Conservation (phyloP, 345 rosid species). For the Stellera chamaejasme region DNA sequence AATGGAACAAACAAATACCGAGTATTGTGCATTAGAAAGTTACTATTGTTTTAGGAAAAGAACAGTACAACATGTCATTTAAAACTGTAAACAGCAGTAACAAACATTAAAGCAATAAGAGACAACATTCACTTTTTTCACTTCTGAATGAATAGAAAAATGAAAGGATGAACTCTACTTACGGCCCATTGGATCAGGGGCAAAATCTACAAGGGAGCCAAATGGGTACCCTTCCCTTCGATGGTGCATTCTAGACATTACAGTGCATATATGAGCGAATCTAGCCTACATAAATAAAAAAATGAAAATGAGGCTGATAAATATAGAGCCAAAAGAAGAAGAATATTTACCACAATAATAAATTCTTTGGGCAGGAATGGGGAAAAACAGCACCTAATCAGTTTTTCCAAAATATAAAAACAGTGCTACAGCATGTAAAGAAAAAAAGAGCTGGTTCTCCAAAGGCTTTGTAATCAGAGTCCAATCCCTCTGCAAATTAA, state of each 20-base stretch:
- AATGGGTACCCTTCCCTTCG: conserved; percentile 95
- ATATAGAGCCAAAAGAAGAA: not conserved
- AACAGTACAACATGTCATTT: too few species aligned
- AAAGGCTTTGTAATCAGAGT: too few species aligned
- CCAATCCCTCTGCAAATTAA: too few species aligned
- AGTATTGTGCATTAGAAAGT: not conserved
- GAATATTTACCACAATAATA: not conserved
- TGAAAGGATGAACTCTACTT: conserved; percentile 24
- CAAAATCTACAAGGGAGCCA: conserved; percentile 93
- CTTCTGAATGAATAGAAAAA: not conserved
- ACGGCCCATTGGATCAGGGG: conserved; percentile 90
- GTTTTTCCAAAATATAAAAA: not conserved
- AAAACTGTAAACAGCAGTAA: too few species aligned
- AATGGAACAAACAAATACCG: conserved; percentile 2
- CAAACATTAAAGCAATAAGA: too few species aligned
- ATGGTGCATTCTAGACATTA: conserved; percentile 97
- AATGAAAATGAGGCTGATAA: conserved; percentile 5
- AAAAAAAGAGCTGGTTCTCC: too few species aligned
- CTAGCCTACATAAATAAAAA: conserved; percentile 53
- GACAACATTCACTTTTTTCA: too few species aligned
- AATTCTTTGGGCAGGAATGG: too few species aligned
- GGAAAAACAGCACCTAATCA: too few species aligned
- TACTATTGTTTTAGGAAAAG: too few species aligned
- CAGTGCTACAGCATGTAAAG: too few species aligned
- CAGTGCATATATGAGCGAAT: conserved; percentile 95